Percentiles rank a stretch among this genome's conserved stretches.
Conservation (phyloP, 129 eudicot species). For the Pseudognaphalium luteoalbum region DNA sequence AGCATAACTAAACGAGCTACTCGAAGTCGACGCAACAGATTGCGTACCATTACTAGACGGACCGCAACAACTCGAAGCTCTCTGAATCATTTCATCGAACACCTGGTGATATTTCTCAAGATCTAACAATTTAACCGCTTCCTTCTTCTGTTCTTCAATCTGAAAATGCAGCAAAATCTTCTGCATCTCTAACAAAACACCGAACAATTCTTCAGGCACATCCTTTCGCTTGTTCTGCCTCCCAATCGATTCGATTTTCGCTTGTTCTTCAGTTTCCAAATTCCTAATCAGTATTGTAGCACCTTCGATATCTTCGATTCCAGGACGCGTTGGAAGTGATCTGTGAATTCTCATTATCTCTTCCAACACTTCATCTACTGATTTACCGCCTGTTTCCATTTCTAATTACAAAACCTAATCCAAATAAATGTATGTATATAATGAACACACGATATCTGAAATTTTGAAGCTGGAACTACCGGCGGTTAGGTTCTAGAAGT, state of each 20-base stretch:
- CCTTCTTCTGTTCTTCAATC: slow-evolving; percentile 68
- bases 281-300: slow-evolving; percentile 58
- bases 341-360: slow-evolving; percentile 74
- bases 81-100: slow-evolving; percentile 89
- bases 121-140: slow-evolving; percentile 68
- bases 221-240: slow-evolving; percentile 52
- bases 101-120: slow-evolving; percentile 59
- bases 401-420: slow-evolving; percentile 15
- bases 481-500: slow-evolving; percentile 35
- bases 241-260: slow-evolving; percentile 50
- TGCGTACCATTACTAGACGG: slow-evolving; percentile 15
- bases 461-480: slow-evolving; percentile 4
- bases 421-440: background rate
- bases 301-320: slow-evolving; percentile 80
- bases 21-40: slow-evolving; percentile 32
- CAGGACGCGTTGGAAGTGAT: slow-evolving; percentile 75
- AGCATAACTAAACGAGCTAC: slow-evolving; percentile 30
- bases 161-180: slow-evolving; percentile 52
- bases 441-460: too few species aligned
- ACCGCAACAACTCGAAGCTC: slow-evolving; percentile 65
- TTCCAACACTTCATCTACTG: slow-evolving; percentile 66
- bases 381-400: slow-evolving; percentile 56
- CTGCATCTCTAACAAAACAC: slow-evolving; percentile 69
- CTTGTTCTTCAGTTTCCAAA: slow-evolving; percentile 63
- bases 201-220: slow-evolving; percentile 66